phyloP scores from a whole-genome alignment of 2,329 filamentous ascomycete genomes.

The Lecanicillium sp. region DNA sequence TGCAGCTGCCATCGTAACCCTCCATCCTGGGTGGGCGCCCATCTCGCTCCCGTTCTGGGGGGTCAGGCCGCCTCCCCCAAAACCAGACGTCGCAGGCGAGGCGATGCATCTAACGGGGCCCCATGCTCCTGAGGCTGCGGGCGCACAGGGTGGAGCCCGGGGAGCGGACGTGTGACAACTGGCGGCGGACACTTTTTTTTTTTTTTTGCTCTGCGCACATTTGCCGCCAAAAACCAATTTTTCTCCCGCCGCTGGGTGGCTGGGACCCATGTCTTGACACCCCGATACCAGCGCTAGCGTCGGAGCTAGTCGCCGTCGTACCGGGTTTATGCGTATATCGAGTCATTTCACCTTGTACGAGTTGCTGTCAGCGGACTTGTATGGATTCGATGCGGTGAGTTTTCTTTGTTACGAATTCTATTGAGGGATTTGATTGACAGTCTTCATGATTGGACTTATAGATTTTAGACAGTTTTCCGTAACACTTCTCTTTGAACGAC shows the following conservation, averaged over 20 bases:
- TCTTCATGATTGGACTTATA: no score
- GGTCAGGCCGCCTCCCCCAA: neutral
- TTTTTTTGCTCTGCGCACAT: no score
- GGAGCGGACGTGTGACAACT: no score
- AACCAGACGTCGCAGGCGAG: neutral
- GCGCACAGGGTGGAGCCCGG: no score
- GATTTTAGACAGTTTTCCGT: no score
- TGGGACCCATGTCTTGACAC: constrained; percentile 6
- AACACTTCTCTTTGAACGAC: no score
- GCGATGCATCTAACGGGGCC: constrained; percentile 1
- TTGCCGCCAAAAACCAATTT: neutral
- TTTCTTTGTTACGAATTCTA: no score
- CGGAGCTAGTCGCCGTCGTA: constrained; percentile 10
- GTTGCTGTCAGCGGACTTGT: neutral
- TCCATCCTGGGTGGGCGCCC: neutral
- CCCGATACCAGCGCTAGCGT: constrained; percentile 10
- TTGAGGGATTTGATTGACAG: no score
- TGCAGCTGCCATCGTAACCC: no score
- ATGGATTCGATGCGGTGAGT: neutral
- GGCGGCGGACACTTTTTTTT: no score
- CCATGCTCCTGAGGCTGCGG: neutral
- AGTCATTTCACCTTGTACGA: constrained; percentile 2
- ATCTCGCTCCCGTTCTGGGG: neutral
- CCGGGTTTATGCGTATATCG: constrained; percentile 6
- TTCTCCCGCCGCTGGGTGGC: neutral